Base-by-base conservation (phyloP, 805 yeast species). In the Wickerhamomyces bovis region DNA sequence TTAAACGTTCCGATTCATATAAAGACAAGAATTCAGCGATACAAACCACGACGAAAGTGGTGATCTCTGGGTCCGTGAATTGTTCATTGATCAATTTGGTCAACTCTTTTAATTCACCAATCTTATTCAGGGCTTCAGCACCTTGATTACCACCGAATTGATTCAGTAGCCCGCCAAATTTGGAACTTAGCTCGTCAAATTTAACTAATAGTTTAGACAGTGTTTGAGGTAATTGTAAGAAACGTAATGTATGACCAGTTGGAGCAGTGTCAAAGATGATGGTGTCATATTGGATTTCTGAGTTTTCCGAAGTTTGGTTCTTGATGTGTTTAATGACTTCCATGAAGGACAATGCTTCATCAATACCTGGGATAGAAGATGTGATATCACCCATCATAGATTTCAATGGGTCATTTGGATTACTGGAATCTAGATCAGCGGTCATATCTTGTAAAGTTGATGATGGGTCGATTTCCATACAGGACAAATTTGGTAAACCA, bases 221-320 rank as follows among this genome's bases (percentile, higher is more conserved):
- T 4, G 97, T 90, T 25, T 95, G 79, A 35, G 99, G 99, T 60
- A 94, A 79, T 68, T 90, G 97, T 65, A 94, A 75, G 67, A 94
- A 94, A 61, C 99, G 80, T 58, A 94, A 73, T 2, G 99, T 94
- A 68, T 94, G 99, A 33, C 99, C 99, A 0, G 99, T 94, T 57
- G 99, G 99, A 0, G 99, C 99, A n/a, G 99, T 94, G 67, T 94
- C 99, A 61, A 94, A 94, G 55, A 94, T 89, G 54, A 94, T 90
- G 9, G 96, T 89, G 56, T 86, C 89, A 64, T 85, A 94, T 41
- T 74, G 74, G 50, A 76, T 70, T 25, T 66, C 68, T 25, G 65
- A 62, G 19, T 62, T 61, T 18, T 69, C 68, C 22, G 56, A 56
- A 52, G 73, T 72, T 69, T 86, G 94, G 54, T 78, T 81, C 68